phyloP scores from a whole-genome alignment of 345 rosid genomes.

The Citrus mangshanensis region DNA sequence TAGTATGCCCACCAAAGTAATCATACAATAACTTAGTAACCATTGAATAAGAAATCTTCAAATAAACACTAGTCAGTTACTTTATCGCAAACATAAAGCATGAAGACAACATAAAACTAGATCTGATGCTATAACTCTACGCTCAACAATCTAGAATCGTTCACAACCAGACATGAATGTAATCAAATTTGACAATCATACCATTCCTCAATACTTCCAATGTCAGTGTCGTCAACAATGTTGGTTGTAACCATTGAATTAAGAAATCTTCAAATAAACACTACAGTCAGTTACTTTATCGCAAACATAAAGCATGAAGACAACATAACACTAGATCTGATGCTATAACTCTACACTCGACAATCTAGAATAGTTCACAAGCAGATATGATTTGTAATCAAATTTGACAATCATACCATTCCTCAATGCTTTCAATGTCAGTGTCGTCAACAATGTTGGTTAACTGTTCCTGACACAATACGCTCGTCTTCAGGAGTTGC shows the following conservation, averaged over 20 bases:
- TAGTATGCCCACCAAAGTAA: too few species aligned
- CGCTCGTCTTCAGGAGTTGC: constrained; percentile 46
- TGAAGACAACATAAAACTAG: not conserved
- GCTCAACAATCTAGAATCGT: not conserved
- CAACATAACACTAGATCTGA: too few species aligned
- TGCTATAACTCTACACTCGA: too few species aligned
- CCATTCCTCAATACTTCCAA: constrained; percentile 74
- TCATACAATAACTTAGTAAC: too few species aligned
- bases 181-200: constrained; percentile 23
- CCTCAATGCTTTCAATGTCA: constrained; percentile 68
- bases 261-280: not conserved
- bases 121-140: not conserved
- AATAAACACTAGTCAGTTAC: not conserved
- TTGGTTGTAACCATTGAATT: constrained; percentile 20
- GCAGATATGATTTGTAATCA: not conserved
- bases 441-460: constrained; percentile 56
- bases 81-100: not conserved
- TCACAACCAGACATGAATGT: not conserved
- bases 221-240: constrained; percentile 57
- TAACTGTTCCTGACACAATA: constrained; percentile 66
- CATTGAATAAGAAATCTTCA: not conserved
- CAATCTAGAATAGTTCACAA: too few species aligned
- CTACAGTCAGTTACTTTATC: not conserved
- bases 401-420: constrained; percentile 45
- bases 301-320: not conserved